Base-by-base conservation (phyloP, 2,329 filamentous ascomycete species). In the Scortechinia acanthostroma region DNA sequence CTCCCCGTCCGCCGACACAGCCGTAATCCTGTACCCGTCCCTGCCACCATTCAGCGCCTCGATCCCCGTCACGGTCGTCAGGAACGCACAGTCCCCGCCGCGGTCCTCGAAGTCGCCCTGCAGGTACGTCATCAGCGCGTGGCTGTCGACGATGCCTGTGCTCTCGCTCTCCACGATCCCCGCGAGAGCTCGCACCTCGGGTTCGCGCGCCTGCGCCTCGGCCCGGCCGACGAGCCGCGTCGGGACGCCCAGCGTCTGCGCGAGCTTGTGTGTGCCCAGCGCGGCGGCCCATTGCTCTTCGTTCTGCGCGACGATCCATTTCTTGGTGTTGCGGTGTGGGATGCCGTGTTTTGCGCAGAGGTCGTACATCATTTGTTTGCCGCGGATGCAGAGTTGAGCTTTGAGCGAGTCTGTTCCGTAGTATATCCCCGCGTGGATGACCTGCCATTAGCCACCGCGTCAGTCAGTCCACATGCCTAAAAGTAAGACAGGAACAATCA, bases 351-450 rank as follows among this genome's bases (percentile, higher is more conserved):
- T 66, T 15, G 66, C 53, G 60, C 80, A 84, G 16, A 83, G 65
- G 3, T 74, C 68, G 56, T 86, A 86, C 50, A 86, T 60, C 63
- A 83, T 66, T 16, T 74, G 56, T 51, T 77, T 78, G 45, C 81
- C 81, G 21, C 63, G 58, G 42, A 85, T 66, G 56, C 81, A 86
- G 6, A 86, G 65, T n/a, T 63, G 64, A 1, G 80, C 81, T 56
- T 86, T 86, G 15, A 83, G 66, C 1, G 74, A 75, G 46, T 69
- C 61, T 30, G 62, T 58, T 4, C 77, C 77, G 55, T 86, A 86
- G 63, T 86, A 86, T 20, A 85, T 63, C 13, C 81, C 81, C 2
- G 80, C 81, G 51, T 86, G 81, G 35, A 86, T 84, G 45, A 85
- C 80, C 35, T 40, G 17, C 17, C 17, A 40, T 19, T 10, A 30